Conservation (phyloP, 1,139 yeast genomes). For the Ogataea hybrid region DNA sequence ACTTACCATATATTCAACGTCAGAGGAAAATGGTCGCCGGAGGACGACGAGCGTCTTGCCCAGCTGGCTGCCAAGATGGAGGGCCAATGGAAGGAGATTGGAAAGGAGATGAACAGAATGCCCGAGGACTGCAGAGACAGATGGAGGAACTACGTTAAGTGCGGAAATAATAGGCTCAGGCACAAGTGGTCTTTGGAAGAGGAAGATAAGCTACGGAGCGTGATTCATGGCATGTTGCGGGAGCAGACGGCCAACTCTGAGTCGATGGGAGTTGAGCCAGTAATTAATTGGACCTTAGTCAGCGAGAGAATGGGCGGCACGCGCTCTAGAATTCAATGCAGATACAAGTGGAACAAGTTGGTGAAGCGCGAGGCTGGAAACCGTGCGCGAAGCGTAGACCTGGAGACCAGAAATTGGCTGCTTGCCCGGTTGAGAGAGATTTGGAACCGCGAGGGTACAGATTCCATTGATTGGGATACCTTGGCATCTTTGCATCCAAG, state of each 20-base stretch:
- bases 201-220: conserved; percentile 52
- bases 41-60: conserved; percentile 69
- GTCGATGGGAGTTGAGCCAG: conserved; percentile 24
- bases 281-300: conserved; percentile 86
- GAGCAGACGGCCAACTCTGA: conserved; percentile 23
- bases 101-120: conserved; percentile 80
- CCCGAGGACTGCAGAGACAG: conserved; percentile 97
- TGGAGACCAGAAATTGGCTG: conserved; percentile 57
- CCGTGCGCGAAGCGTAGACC: conserved; percentile 49
- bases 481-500: conserved; percentile 45
- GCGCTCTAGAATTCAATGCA: conserved; percentile 87
- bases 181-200: conserved; percentile 87
- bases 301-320: conserved; percentile 87
- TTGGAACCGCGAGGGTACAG: conserved; percentile 34
- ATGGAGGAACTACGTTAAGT: conserved; percentile 92
- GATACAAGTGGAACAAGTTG: conserved; percentile 90
- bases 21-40: conserved; percentile 85
- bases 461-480: conserved; percentile 66
- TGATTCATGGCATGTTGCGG: conserved; percentile 45
- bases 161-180: conserved; percentile 71
- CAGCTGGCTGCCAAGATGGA: conserved; percentile 63
- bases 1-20: conserved; percentile 83
- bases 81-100: conserved; percentile 86
- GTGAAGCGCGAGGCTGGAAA: conserved; percentile 56
- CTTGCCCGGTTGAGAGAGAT: conserved; percentile 46